Evolutionary conservation across 2,329 filamentous ascomycete genomes (phyloP), one percentile per base, ranked within the genome.

Genomic region (Ophiobolus disseminans): DNA sequence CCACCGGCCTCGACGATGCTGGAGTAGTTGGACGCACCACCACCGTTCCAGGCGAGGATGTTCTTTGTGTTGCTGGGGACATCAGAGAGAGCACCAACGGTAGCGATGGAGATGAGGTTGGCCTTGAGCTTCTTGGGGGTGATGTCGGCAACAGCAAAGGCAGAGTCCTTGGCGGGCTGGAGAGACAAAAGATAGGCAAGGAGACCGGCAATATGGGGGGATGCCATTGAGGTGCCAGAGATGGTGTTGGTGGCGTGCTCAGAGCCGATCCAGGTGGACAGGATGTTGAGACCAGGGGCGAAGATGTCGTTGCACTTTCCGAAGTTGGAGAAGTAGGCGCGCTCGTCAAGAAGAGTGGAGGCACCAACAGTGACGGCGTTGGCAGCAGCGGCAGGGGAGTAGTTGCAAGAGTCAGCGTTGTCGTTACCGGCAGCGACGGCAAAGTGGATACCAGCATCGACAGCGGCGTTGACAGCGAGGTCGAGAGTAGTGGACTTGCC

Each of bases 251-350:
- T 86, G 70, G 94, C 93, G 70, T 93, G 87, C 78, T 94, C 89
- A 85, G 88, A 93, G 74, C 95, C 94, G 68, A 96, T 96, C 94
- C 94, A 99, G 75, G 94, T 97, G 60, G 94, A 99, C 68, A 90
- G 85, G 69, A 99, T 96, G 87, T 91, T 96, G 69, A 97, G 84
- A 72, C 94, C 94, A 53, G 94, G 94, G 57, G 92, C 94, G 70
- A 99, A 99, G 83, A 99, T 96, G 78, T 99, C 94, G 75, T 93
- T 96, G 85, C 94, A 99, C 84, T 93, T 94, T 76, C 94, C 94
- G 77, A 87, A 97, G 89, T 99, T 99, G 86, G 95, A 99, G 87
- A 99, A 99, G 86, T 97, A 99, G 60, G 94, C 94, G 78, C 94
- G 93, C 82, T 91, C 90, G 73, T 99, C 94, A 69, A 88, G 86